Base-by-base conservation (phyloP, 164 flowering plant species). In the Annona cherimola region DNA sequence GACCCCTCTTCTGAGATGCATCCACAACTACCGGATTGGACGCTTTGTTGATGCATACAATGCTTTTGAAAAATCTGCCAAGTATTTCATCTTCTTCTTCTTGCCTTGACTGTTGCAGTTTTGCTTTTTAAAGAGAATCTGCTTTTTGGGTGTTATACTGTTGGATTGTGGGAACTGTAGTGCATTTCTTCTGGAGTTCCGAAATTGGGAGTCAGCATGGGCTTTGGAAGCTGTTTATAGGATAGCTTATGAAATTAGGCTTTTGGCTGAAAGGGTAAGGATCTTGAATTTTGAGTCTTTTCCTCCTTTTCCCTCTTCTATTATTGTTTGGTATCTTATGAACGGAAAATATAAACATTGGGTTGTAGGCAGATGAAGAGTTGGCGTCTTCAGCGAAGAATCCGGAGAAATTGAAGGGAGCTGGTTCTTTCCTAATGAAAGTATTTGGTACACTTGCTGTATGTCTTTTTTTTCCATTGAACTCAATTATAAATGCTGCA, bases 141-240 rank as follows among this genome's bases (percentile, higher is more conserved):
- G 42, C 75, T 67, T 60, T 11, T 40, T 45, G 45, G 59, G 45
- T 1, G 67, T 67, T 55, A 12, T 16, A 43, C 5, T 55, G 43
- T 14, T 57, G 63, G 7, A 45, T 12, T 42, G 14, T 61, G 18
- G 55, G 44, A 62, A 57, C 65, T 79, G 1, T 86, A 96, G 99
- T 84, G 96, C 92, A 35, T 93, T 96, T 77, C 78, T 90, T 69
- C 99, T 86, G 87, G 98, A 96, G 75, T 93, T 96, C 72, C 84
- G 99, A 66, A 89, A 88, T 71, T 96, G 98, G 98, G 99, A 96
- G 63, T 87, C 98, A 0, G 94, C 91, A 0, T 96, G 99, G 99
- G 99, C 97, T 9, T 80, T 92, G 88, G 97, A 93, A 68, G 87
- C 97, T 3, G 57, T 93, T 44, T 86, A 85, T 78, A 88, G 85